These are phyloP conservation scores for Russula abietina DNA, from an alignment of 768 basidiomycete genomes.

Conservation along the genomic window DNA sequence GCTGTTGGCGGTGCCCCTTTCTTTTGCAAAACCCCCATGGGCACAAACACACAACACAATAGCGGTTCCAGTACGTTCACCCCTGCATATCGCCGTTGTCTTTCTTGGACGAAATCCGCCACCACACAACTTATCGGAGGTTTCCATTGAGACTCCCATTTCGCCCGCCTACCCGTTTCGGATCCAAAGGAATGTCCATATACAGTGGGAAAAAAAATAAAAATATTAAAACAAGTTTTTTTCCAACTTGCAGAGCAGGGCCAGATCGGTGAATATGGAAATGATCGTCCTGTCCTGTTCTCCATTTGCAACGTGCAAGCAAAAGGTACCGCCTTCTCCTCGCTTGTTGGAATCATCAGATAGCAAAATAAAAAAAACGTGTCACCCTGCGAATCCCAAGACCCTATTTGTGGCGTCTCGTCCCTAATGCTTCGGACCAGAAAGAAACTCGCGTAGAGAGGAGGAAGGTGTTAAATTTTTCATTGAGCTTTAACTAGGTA, in stretches of 20 bases:
- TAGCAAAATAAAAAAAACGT: constrained; percentile 3
- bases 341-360: constrained; percentile 2
- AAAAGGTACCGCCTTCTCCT: background rate
- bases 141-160: constrained; percentile 15
- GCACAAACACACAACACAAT: background rate
- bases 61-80: too few relatives aligned
- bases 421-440: background rate
- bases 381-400: background rate
- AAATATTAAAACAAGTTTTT: too few relatives aligned
- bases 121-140: background rate
- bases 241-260: too few relatives aligned
- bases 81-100: constrained; percentile 14
- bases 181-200: background rate
- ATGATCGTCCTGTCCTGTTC: background rate
- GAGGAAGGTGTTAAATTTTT: background rate
- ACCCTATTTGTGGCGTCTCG: constrained; percentile 3
- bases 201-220: too few relatives aligned
- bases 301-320: background rate
- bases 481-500: background rate
- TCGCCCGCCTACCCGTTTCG: background rate
- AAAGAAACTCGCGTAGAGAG: background rate
- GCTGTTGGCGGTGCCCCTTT: background rate
- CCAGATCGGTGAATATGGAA: background rate
- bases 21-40: background rate
- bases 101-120: constrained; percentile 2